A percentile compares a stretch with the other conserved stretches of the same genome.
phyloP scores from a whole-genome alignment of 1,139 yeast genomes.

The Geotrichum fermentans region DNA sequence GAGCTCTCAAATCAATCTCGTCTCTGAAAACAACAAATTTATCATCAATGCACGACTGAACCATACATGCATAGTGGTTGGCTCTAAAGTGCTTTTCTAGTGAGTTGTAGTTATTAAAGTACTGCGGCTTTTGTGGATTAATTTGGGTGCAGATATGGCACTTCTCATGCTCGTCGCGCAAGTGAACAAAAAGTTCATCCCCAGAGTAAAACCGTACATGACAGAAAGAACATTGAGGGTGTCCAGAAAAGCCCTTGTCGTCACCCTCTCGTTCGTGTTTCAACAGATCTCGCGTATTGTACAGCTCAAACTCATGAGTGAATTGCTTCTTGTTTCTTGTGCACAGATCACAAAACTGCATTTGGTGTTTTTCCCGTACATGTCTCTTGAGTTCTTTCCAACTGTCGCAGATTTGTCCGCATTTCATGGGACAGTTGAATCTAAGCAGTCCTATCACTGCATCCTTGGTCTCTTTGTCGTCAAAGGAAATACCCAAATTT shows the following conservation, averaged over 20 bases:
- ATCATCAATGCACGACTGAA: conserved; percentile 79
- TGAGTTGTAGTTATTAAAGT: conserved; percentile 69
- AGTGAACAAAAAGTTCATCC: conserved; percentile 78
- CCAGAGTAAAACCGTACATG: conserved; percentile 74
- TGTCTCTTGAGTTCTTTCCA: conserved; percentile 65
- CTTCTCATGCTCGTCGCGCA: conserved; percentile 79
- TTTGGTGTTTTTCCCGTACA: conserved; percentile 54
- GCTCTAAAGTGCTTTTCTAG: conserved; percentile 68
- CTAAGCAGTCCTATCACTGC: conserved; percentile 51
- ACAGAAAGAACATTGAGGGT: conserved; percentile 86
- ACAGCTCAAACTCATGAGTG: conserved; percentile 61
- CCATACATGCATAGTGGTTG: conserved; percentile 73
- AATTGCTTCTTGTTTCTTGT: conserved; percentile 61
- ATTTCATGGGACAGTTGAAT: conserved; percentile 52
- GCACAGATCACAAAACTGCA: conserved; percentile 70
- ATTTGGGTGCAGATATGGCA: conserved; percentile 82
- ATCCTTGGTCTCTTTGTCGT: conserved; percentile 34
- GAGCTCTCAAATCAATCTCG: conserved; percentile 82
- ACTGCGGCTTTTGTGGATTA: conserved; percentile 59
- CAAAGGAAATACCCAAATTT: conserved; percentile 36
- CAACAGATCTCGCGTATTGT: conserved; percentile 56
- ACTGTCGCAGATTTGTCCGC: conserved; percentile 40
- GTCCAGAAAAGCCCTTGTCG: conserved; percentile 74
- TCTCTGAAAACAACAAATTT: conserved; percentile 89
- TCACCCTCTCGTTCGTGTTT: conserved; percentile 68